These are phyloP conservation scores for Capronia coronata DNA, from an alignment of 2,329 filamentous ascomycete genomes.

Conservation along the genomic window DNA sequence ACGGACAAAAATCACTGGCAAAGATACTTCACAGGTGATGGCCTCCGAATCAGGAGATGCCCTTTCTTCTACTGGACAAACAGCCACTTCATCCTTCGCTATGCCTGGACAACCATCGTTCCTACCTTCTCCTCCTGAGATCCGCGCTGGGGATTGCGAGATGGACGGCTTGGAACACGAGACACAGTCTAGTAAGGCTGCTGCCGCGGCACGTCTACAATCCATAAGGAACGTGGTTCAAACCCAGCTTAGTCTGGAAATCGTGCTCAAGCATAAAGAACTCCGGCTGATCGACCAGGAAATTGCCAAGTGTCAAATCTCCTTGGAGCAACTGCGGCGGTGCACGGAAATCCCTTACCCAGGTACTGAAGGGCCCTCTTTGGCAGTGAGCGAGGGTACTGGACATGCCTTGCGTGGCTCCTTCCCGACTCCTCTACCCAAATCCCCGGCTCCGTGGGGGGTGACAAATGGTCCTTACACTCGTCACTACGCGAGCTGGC, in stretches of 20 bases:
- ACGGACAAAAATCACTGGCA: constrained; percentile 14
- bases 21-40: neutral
- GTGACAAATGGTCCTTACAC: constrained; percentile 89
- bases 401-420: constrained; percentile 51
- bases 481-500: constrained; percentile 91
- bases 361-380: constrained; percentile 58
- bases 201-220: constrained; percentile 22
- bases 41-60: constrained; percentile 4
- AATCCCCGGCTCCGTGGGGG: constrained; percentile 81
- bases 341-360: constrained; percentile 91
- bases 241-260: constrained; percentile 83
- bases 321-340: constrained; percentile 85
- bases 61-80: constrained; percentile 9
- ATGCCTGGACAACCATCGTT: constrained; percentile 21
- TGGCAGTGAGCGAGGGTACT: constrained; percentile 65
- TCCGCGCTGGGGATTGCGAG: constrained; percentile 23
- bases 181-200: neutral
- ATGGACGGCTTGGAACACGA: constrained; percentile 32
- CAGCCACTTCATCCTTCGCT: constrained; percentile 9
- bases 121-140: constrained; percentile 15
- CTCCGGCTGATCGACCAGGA: constrained; percentile 91
- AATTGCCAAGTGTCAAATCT: constrained; percentile 88
- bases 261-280: constrained; percentile 90
- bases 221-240: constrained; percentile 66
- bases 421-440: constrained; percentile 41